Percentiles rank a stretch among this genome's conserved stretches.
Evolutionary conservation across 2,329 filamentous ascomycete species (phyloP).

Genomic region (Cercospora zeina): DNA sequence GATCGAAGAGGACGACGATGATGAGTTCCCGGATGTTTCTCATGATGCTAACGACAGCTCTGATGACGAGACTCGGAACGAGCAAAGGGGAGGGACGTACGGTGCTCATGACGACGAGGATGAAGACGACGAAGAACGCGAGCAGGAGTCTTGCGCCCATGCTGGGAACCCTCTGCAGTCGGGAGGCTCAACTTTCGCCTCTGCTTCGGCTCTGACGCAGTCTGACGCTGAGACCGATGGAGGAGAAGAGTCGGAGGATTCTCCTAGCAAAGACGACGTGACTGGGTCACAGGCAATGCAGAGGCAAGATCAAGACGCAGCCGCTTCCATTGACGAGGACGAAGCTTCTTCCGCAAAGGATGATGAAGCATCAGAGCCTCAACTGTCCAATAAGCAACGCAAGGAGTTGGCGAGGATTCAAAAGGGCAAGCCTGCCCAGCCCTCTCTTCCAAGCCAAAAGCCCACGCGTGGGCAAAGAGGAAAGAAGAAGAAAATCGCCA

Average conservation of each 20-base stretch:
- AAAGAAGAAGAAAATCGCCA: constrained; percentile 83
- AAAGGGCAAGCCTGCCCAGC: constrained; percentile 25
- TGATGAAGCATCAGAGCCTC: constrained; percentile 34
- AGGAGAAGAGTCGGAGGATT: constrained; percentile 14
- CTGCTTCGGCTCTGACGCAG: constrained; percentile 16
- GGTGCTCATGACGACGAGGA: constrained; percentile 33
- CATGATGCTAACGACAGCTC: constrained; percentile 23
- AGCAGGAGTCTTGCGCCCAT: constrained; percentile 24
- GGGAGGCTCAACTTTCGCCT: constrained; percentile 4
- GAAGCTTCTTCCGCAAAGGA: constrained; percentile 3
- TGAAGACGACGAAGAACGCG: constrained; percentile 22
- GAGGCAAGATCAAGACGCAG: background rate
- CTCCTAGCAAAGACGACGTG: background rate
- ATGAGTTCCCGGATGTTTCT: constrained; percentile 46
- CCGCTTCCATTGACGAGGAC: constrained; percentile 21
- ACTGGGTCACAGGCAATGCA: background rate
- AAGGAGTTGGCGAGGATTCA: constrained; percentile 23
- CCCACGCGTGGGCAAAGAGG: constrained; percentile 67
- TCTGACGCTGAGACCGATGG: constrained; percentile 33
- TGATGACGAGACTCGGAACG: constrained; percentile 34
- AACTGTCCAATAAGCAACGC: constrained; percentile 43
- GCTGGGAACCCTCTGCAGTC: constrained; percentile 46
- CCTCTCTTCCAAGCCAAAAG: constrained; percentile 23
- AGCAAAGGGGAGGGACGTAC: constrained; percentile 25
- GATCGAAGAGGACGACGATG: constrained; percentile 36